Evolutionary conservation across 1,139 yeast species (phyloP), one percentile per base, ranked within the genome.

Genomic region (Yamadazyma triangularis): DNA sequence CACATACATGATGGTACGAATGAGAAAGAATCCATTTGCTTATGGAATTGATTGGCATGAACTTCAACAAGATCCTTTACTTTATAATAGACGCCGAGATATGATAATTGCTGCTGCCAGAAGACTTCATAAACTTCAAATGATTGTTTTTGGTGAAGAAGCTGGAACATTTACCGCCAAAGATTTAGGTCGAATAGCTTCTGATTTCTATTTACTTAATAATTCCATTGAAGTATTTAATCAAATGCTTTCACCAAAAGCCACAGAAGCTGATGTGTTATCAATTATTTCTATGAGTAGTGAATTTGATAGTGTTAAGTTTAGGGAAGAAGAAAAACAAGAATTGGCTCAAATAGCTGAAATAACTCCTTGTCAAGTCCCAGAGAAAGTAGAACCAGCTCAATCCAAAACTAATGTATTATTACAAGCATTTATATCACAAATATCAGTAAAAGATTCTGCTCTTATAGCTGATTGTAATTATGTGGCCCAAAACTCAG

Each of bases 1-100:
- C 48, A 93, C 98, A 0, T 93, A 91, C 49, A 70, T 93, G 74
- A 82, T 78, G 62, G 96, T 91, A 2, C 69, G 99, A 39, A 93
- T 91, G 98, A 76, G 84, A 38, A 86, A 87, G 50, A 91, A 88
- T 44, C 98, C 98, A 2, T 80, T 88, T 51, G 81, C 86, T 0
- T 93, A 93, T 50, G 98, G 95, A n/a, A 75, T 93, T 31, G 87
- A 79, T 31, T 87, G 95, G 93, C 75, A 76, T 41, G 95, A 87
- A 42, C 55, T 93, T 3, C 73, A 76, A 23, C 82, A 81, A 16
- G 99, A 93, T 55, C 95, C 96, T 0, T 67, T 79, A 39, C 61
- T 93, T 27, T 79, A 81, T 28, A 81, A 77, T 24, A 72, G 81
- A 42, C 66, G 98, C 40, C 68, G 93, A 16, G 76, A 76, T 26